These are phyloP conservation scores for Aspergillus proliferans DNA, from an alignment of 2,329 filamentous ascomycete genomes.

Conservation along the genomic window DNA sequence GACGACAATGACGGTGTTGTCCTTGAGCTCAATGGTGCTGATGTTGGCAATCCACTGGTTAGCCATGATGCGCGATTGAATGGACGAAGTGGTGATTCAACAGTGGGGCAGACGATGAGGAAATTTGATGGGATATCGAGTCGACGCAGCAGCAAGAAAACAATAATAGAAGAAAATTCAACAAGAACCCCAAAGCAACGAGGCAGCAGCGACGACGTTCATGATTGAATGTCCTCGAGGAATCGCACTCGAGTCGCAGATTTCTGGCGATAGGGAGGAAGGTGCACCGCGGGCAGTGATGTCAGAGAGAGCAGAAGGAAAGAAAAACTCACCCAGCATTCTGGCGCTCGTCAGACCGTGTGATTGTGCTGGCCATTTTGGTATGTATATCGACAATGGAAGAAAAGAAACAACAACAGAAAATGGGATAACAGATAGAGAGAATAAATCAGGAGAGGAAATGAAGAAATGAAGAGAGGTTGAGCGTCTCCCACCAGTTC, in stretches of 20 bases:
- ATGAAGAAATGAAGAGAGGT: slow-evolving; percentile 10
- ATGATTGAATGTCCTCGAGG: too few relatives aligned
- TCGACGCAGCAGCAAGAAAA: slow-evolving; percentile 1
- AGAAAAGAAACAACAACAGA: slow-evolving; percentile 10
- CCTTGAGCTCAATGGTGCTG: slow-evolving; percentile 91
- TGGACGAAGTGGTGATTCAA: neutral
- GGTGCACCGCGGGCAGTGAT: slow-evolving; percentile 26
- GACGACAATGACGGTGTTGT: slow-evolving; percentile 95
- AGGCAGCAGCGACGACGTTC: too few relatives aligned
- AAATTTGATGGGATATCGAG: neutral
- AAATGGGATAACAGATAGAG: slow-evolving; percentile 12
- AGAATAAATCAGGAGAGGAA: slow-evolving; percentile 18
- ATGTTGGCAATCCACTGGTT: slow-evolving; percentile 33
- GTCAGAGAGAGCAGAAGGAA: slow-evolving; percentile 26
- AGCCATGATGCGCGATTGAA: slow-evolving; percentile 10
- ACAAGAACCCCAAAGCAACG: neutral
- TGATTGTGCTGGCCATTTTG: slow-evolving; percentile 48
- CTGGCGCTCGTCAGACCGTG: slow-evolving; percentile 44
- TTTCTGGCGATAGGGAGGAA: slow-evolving; percentile 1
- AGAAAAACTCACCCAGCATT: slow-evolving; percentile 47
- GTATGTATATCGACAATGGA: slow-evolving; percentile 8
- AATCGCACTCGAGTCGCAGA: too few relatives aligned
- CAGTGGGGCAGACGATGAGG: slow-evolving; percentile 2
- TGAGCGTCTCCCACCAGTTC: slow-evolving; percentile 15
- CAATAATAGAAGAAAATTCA: neutral